These are phyloP conservation scores for Cornus kousa DNA, from an alignment of 148 eudicot genomes.

Conservation along the genomic window DNA sequence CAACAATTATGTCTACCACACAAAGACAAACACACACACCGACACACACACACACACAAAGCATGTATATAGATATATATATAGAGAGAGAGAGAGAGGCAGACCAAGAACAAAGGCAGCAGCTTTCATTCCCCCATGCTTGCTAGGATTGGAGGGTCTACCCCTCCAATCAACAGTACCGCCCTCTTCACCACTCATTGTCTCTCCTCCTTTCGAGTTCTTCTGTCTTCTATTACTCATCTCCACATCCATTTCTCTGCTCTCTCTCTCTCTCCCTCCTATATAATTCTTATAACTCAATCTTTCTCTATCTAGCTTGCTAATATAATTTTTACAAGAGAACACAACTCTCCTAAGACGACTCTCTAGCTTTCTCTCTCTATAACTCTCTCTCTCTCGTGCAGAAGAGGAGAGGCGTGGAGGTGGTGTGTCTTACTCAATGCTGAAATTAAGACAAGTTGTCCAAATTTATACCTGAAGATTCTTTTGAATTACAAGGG, in stretches of 20 bases:
- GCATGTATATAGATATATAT: neutral
- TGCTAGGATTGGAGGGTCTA: conserved; percentile 58
- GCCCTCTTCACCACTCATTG: conserved; percentile 14
- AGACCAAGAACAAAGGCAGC: conserved; percentile 87
- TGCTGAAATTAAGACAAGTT: conserved; percentile 10
- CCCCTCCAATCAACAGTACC: conserved; percentile 77
- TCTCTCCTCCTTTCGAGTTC: conserved; percentile 23
- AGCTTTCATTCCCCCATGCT: conserved; percentile 88
- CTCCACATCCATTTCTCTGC: conserved; percentile 33
- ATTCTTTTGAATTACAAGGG: neutral
- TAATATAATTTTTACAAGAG: neutral
- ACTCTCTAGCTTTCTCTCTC: neutral
- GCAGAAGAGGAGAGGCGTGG: neutral
- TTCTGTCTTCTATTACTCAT: conserved; percentile 14
- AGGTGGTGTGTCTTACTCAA: neutral
- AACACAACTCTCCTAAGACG: neutral
- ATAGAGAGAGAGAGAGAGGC: neutral
- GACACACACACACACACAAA: too few relatives aligned
- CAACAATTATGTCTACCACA: neutral
- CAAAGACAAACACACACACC: neutral
- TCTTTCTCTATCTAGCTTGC: neutral
- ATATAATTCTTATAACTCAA: neutral
- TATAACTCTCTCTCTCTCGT: neutral
- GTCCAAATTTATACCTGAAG: conserved; percentile 10
- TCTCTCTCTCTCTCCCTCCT: neutral